Base-by-base conservation (phyloP, 2,329 filamentous ascomycete genomes). In the Incumbomyces lentus region DNA sequence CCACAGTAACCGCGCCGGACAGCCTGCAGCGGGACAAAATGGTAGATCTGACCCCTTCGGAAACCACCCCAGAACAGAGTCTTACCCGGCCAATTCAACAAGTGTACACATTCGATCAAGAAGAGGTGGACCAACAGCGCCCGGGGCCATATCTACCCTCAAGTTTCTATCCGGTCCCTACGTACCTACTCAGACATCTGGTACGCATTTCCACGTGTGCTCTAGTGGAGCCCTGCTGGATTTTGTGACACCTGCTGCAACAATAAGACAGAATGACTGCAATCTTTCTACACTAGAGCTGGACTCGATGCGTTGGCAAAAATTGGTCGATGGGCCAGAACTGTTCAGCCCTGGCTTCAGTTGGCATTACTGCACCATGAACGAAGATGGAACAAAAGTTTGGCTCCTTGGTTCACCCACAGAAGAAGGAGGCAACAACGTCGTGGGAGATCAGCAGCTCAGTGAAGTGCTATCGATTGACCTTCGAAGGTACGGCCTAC, bases 331-430 rank as follows among this genome's bases (percentile, higher is more conserved):
- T 59, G 92, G 92, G 2, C 84, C 86, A 41, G 92, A 98, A 61
- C 82, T 98, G 30, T 98, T 95, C 67, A 85, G 85, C 56, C 72
- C 81, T 0, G 86, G 84, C n/a, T 96, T 92, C 63, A 80, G 90
- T 49, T 98, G 92, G 92, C 90, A 96, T 64, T 98, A 98, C 62
- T 96, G 92, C 63, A 94, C 88, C 2, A 84, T 95, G 67, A 93
- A 95, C 61, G 82, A 92, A 50, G 86, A 94, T 58, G 90, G 90
- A 5, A 95, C 92, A 6, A 95, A 94, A 62, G 92, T 88, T 6
- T 98, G 92, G 89, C 72, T 98, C 18, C 74, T 98, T n/a, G 92
- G 92, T 7, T 95, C 88, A 59, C 85, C 85, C 2, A 82, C 85
- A 2, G 87, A 95, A 34, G 71, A 75, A 6, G 79, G 81, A 40